Evolutionary conservation across 306 rosid genomes (phyloP).

Genomic region (Inga oerstediana): DNA sequence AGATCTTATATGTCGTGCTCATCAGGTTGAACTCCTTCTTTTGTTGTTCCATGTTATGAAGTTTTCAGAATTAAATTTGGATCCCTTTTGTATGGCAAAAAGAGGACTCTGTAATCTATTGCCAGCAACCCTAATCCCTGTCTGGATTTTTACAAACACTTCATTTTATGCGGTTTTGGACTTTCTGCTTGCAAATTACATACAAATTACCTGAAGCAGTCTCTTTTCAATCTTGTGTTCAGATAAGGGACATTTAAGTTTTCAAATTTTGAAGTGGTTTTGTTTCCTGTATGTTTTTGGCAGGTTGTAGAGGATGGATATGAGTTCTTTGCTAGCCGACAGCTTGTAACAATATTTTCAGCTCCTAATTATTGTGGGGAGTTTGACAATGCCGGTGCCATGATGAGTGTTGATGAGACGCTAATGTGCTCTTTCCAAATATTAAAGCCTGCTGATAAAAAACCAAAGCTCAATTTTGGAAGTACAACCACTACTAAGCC

Average conservation of each 20-base stretch:
- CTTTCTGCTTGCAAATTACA: conserved; percentile 16
- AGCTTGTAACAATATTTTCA: conserved; percentile 93
- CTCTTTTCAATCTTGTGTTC: conserved; percentile 3
- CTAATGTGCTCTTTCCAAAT: conserved; percentile 98
- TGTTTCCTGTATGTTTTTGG: conserved; percentile 24
- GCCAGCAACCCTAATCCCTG: conserved; percentile 20
- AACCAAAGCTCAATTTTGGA: conserved; percentile 54
- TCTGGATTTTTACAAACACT: background rate
- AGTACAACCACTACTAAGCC: conserved; percentile 69
- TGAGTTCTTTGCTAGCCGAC: conserved; percentile 82
- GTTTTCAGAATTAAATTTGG: conserved; percentile 32
- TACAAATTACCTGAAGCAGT: background rate
- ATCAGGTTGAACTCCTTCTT: conserved; percentile 68
- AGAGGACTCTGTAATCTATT: conserved; percentile 19
- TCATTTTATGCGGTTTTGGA: background rate
- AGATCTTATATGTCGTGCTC: conserved; percentile 97
- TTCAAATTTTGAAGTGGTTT: conserved; percentile 22
- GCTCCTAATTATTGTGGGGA: conserved; percentile 98
- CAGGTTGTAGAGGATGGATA: conserved; percentile 98
- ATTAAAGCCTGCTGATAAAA: conserved; percentile 84
- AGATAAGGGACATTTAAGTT: conserved; percentile 12
- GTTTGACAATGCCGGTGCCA: conserved; percentile 95
- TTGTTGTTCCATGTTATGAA: conserved; percentile 25
- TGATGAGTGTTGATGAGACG: conserved; percentile 98
- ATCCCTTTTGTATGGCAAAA: conserved; percentile 22